Conservation (phyloP, 208 protist genomes). For the Wallacemonas sp. region DNA sequence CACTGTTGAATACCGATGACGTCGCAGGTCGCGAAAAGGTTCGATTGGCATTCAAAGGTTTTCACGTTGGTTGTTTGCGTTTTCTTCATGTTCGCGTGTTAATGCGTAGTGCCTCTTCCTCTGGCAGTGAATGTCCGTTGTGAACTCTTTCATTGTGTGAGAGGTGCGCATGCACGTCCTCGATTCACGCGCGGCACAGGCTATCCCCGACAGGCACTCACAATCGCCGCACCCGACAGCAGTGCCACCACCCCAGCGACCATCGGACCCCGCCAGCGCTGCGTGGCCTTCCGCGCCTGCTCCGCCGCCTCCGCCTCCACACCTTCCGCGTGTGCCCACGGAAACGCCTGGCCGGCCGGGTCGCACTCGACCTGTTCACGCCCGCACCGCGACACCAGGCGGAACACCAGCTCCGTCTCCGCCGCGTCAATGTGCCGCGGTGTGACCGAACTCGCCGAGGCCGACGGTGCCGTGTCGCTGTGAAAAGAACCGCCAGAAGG, state of each 20-base stretch:
- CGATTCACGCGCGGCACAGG: too few relatives aligned
- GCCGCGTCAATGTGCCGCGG: neutral
- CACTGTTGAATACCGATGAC: too few relatives aligned
- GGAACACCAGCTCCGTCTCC: constrained; percentile 1
- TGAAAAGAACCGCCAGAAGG: neutral
- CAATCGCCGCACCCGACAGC: neutral
- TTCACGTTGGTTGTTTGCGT: too few relatives aligned
- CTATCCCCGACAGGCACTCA: neutral
- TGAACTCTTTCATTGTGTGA: too few relatives aligned
- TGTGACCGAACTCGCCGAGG: neutral
- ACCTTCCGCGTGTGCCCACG: constrained; percentile 34
- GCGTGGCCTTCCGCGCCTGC: neutral
- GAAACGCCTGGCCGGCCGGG: constrained; percentile 42
- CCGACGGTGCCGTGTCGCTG: constrained; percentile 23
- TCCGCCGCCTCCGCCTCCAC: neutral
- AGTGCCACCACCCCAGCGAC: neutral
- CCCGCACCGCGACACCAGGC: constrained; percentile 29
- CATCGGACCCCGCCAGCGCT: neutral
- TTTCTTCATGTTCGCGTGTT: too few relatives aligned
- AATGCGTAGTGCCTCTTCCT: too few relatives aligned
- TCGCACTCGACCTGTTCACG: constrained; percentile 36
- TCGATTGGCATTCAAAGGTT: too few relatives aligned
- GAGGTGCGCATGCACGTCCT: too few relatives aligned
- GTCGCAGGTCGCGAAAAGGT: too few relatives aligned
- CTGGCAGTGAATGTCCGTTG: too few relatives aligned